Evolutionary conservation across 73 alveolate species (phyloP), one percentile per base, ranked within the genome.

Genomic region (Symbiodinium pilosum): DNA sequence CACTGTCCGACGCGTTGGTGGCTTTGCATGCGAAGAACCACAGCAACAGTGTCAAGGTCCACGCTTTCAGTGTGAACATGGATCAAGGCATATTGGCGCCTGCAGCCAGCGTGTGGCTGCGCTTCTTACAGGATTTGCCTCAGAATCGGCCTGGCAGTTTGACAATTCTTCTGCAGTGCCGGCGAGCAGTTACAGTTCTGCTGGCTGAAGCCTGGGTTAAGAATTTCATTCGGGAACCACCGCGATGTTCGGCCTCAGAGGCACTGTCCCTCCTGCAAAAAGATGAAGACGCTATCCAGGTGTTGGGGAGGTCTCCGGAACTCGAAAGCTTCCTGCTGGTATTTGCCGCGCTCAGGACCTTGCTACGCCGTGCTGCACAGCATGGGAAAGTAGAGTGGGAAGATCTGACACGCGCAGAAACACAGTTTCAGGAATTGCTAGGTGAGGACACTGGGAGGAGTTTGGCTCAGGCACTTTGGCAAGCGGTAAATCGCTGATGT

Each of bases 381-480:
- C 38, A 39, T 7, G 86, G 73, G 30, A 83, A 26, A 56, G 30
- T 69, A 14, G 44, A 84, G 51, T 89, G 95, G 95, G 52, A 89
- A 24, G 87, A 89, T 26, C 51, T 89, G 64, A 87, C 87, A n/a
- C 43, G 38, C 16, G 95, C 95, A 69, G 95, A 89, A 40, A 36
- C 47, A 24, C 38, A 28, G 44, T 87, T 89, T n/a, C 95, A 89
- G 69, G 42, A 68, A 30, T 68, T 89, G 36, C 77, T 89, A 28
- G 87, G 71, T 89, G 95, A 89, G 44, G 95, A 89, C 43, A 83
- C 73, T 41, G 95, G 95, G n/a, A 89, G 95, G 87, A 87, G 87
- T 36, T 68, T 89, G 95, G 77, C 87, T 43, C 95, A 68, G 21
- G 95, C 95, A 56, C 69, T 89, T 39, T 89, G 95, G 95, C 95